phyloP scores from a whole-genome alignment of 192 early-diverging fungal genomes.

The Coemansia sp. region DNA sequence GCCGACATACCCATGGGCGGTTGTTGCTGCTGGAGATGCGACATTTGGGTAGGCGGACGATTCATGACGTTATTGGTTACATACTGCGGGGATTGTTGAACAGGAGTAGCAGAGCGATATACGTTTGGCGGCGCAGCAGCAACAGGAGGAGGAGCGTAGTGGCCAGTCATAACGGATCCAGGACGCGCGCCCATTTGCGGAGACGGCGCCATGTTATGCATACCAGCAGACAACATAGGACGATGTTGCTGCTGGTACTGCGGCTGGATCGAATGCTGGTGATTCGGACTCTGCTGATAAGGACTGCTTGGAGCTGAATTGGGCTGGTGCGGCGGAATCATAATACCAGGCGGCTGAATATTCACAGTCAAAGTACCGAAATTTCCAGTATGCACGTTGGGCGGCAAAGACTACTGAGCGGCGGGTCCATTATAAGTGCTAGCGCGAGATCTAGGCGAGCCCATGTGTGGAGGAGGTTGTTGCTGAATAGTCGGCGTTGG shows the following conservation, averaged over 20 bases:
- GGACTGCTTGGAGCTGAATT: background rate
- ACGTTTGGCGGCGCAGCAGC: constrained; percentile 5
- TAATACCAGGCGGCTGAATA: constrained; percentile 24
- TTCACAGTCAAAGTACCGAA: constrained; percentile 48
- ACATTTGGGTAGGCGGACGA: background rate
- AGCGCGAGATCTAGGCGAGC: constrained; percentile 40
- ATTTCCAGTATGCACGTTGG: constrained; percentile 29
- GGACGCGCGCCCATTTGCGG: constrained; percentile 2
- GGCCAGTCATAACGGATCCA: background rate
- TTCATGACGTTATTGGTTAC: background rate
- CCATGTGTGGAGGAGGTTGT: constrained; percentile 29
- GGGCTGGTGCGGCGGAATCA: constrained; percentile 19
- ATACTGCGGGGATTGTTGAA: background rate
- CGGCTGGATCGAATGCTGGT: background rate
- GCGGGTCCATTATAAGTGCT: constrained; percentile 40
- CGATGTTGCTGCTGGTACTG: constrained; percentile 7
- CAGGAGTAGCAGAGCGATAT: constrained; percentile 30
- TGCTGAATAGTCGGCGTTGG: constrained; percentile 17
- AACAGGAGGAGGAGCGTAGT: background rate
- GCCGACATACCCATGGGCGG: constrained; percentile 18
- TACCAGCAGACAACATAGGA: background rate
- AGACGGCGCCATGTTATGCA: background rate
- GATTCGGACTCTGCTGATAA: background rate
- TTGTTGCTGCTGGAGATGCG: background rate
- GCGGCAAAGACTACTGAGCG: background rate